These are phyloP conservation scores for Rhamnella rubrinervis DNA, from an alignment of 331 rosid genomes.

Conservation along the genomic window DNA sequence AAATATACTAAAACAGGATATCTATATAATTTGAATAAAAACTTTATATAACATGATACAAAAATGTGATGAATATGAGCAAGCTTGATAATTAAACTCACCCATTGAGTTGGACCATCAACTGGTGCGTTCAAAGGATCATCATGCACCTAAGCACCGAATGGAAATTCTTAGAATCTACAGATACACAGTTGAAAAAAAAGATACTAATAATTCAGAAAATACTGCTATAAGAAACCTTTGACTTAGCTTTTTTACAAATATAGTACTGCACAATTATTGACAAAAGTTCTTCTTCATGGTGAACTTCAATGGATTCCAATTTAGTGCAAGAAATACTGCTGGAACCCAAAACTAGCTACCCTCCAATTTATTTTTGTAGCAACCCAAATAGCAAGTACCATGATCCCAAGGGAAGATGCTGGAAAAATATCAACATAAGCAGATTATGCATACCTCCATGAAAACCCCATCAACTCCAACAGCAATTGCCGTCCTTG, in stretches of 20 bases:
- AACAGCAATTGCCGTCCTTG: slow-evolving; percentile 93
- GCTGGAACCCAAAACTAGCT: neutral
- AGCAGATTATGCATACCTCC: slow-evolving; percentile 57
- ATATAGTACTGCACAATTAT: neutral
- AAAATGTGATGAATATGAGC: too few relatives aligned
- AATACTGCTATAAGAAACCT: neutral
- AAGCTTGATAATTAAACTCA: slow-evolving; percentile 32
- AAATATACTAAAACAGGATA: neutral
- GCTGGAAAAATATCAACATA: slow-evolving; percentile 1
- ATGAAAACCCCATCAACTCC: slow-evolving; percentile 97
- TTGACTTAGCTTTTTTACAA: neutral
- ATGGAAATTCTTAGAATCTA: slow-evolving; percentile 16
- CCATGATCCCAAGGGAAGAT: neutral
- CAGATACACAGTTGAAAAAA: too few relatives aligned
- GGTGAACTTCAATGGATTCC: neutral
- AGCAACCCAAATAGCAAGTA: neutral
- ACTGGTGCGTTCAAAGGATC: slow-evolving; percentile 95
- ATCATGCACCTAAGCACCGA: slow-evolving; percentile 75
- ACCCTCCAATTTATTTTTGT: neutral
- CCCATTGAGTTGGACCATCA: slow-evolving; percentile 99
- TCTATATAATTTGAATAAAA: neutral
- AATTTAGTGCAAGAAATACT: neutral
- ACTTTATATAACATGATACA: neutral
- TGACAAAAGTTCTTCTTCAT: neutral
- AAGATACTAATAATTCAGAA: neutral